Evolutionary conservation across 768 basidiomycete species (phyloP).

Genomic region (Kwoniella sp.): DNA sequence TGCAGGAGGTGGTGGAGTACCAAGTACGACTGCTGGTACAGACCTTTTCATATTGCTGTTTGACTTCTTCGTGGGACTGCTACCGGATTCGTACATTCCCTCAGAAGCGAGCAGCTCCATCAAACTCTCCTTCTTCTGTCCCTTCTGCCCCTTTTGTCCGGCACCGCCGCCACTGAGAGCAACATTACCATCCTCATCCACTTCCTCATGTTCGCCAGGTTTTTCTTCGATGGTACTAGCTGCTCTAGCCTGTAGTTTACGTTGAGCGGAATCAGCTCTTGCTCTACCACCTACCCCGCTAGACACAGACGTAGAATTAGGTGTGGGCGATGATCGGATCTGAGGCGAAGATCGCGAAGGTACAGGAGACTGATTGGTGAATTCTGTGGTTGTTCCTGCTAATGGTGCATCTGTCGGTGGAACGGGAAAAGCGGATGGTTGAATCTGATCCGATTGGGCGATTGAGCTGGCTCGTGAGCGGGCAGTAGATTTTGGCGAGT

Average conservation of each 20-base stretch:
- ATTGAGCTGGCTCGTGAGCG: background rate
- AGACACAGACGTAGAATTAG: no score
- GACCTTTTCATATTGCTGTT: slow-evolving; percentile 16
- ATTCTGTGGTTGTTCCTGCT: background rate
- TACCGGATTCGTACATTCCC: slow-evolving; percentile 11
- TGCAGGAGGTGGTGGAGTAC: slow-evolving; percentile 36
- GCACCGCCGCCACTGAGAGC: background rate
- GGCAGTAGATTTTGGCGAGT: background rate
- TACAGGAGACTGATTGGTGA: background rate
- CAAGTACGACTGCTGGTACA: slow-evolving; percentile 44
- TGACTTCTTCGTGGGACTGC: slow-evolving; percentile 5
- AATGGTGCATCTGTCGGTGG: background rate
- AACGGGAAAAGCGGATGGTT: background rate
- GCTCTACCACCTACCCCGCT: background rate
- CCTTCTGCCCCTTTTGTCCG: background rate
- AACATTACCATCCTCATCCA: background rate
- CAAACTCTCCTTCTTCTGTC: slow-evolving; percentile 32
- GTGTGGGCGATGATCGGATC: background rate
- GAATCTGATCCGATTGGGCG: slow-evolving; percentile 10
- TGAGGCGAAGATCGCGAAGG: slow-evolving; percentile 4
- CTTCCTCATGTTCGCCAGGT: slow-evolving; percentile 21
- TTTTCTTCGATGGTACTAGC: slow-evolving; percentile 32
- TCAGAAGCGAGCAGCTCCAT: slow-evolving; percentile 40
- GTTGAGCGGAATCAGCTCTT: slow-evolving; percentile 8
- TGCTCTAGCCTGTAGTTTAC: slow-evolving; percentile 20